Conservation (phyloP, 2,329 filamentous ascomycete species). For the Pseudogymnoascus sp. region DNA sequence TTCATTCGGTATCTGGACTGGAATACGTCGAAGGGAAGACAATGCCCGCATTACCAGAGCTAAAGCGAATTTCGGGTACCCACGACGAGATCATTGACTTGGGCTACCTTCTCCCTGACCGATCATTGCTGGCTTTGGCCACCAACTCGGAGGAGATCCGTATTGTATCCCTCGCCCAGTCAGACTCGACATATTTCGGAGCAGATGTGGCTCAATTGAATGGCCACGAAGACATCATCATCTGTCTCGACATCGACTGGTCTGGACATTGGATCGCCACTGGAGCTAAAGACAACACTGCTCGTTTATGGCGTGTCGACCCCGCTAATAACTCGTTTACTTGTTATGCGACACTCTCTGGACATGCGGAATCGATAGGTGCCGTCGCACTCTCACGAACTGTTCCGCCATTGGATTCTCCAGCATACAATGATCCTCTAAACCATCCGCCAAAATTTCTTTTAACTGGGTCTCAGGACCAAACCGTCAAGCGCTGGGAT, state of each 20-base stretch:
- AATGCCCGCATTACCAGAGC: slow-evolving; percentile 33
- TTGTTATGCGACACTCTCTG: slow-evolving; percentile 78
- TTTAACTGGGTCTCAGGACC: slow-evolving; percentile 88
- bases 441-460: slow-evolving; percentile 77
- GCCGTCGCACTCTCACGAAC: slow-evolving; percentile 77
- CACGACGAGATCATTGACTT: slow-evolving; percentile 98
- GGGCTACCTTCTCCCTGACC: slow-evolving; percentile 74
- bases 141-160: slow-evolving; percentile 94
- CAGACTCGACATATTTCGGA: slow-evolving; percentile 62
- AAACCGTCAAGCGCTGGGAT: slow-evolving; percentile 93
- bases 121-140: slow-evolving; percentile 77
- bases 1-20: slow-evolving; percentile 55
- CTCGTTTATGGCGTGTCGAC: slow-evolving; percentile 83
- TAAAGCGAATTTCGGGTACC: slow-evolving; percentile 84
- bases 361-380: slow-evolving; percentile 89
- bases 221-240: slow-evolving; percentile 92
- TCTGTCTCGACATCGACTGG: slow-evolving; percentile 91
- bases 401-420: slow-evolving; percentile 59
- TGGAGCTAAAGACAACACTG: slow-evolving; percentile 93
- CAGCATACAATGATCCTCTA: slow-evolving; percentile 66
- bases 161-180: slow-evolving; percentile 62
- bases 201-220: slow-evolving; percentile 80
- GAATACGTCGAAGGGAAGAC: slow-evolving; percentile 30
- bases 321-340: slow-evolving; percentile 64
- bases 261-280: slow-evolving; percentile 96